Evolutionary conservation across 805 yeast genomes (phyloP).

Genomic region (Komagataella phaffii): DNA sequence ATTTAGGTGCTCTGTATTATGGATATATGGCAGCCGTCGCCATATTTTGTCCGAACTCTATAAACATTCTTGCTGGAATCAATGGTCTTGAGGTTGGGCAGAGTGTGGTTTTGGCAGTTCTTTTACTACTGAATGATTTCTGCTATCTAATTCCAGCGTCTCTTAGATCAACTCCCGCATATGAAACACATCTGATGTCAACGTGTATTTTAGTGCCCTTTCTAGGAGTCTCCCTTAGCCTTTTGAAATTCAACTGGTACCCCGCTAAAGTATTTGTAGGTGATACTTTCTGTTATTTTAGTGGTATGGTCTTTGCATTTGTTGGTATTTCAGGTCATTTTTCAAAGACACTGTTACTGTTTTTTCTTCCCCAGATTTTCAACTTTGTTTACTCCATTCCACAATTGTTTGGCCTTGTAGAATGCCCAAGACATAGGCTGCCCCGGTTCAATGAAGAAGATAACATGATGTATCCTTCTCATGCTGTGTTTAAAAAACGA

Average conservation of each 20-base stretch:
- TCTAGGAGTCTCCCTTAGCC: conserved; percentile 68
- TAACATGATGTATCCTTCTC: conserved; percentile 67
- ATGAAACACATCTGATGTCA: conserved; percentile 73
- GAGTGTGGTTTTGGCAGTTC: conserved; percentile 59
- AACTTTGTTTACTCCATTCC: conserved; percentile 89
- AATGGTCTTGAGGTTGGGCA: conserved; percentile 97
- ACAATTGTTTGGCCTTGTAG: conserved; percentile 73
- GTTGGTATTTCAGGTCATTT: conserved; percentile 95
- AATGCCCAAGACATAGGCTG: conserved; percentile 91
- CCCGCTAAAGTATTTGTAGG: conserved; percentile 95
- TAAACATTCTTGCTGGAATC: conserved; percentile 90
- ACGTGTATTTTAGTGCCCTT: conserved; percentile 74
- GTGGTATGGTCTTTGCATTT: conserved; percentile 97
- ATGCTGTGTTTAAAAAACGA: conserved; percentile 24
- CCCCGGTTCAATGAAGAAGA: conserved; percentile 62
- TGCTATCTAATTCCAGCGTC: conserved; percentile 41
- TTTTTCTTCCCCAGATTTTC: conserved; percentile 83
- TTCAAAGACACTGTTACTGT: conserved; percentile 77
- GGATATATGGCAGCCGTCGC: conserved; percentile 83
- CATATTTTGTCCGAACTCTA: conserved; percentile 91
- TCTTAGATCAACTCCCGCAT: conserved; percentile 33
- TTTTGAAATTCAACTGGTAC: conserved; percentile 73
- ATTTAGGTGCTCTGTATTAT: conserved; percentile 73
- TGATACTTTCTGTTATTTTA: conserved; percentile 94
- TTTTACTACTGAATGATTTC: conserved; percentile 65